Percentiles rank a stretch among this genome's conserved stretches.
phyloP scores from a whole-genome alignment of 2,329 filamentous ascomycete genomes.

The Fusarium sp. region DNA sequence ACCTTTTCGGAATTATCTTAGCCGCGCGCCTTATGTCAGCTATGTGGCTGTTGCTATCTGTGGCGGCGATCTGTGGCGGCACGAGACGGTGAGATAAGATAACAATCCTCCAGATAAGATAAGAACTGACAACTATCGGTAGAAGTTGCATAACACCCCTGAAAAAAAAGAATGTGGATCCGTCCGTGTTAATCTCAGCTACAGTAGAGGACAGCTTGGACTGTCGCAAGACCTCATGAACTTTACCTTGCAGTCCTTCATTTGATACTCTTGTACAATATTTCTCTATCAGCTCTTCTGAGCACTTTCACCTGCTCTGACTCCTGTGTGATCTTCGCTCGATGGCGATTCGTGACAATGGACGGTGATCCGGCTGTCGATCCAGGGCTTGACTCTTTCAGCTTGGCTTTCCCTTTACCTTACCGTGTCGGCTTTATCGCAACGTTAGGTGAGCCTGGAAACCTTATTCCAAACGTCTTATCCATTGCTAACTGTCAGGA shows the following conservation, averaged over 20 bases:
- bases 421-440: constrained; percentile 89
- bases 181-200: constrained; percentile 33
- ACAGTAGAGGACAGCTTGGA: constrained; percentile 42
- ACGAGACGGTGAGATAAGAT: neutral
- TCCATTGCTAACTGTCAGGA: constrained; percentile 26
- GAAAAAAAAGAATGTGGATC: constrained; percentile 34
- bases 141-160: constrained; percentile 34
- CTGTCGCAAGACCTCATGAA: constrained; percentile 41
- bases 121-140: constrained; percentile 20
- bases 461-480: neutral
- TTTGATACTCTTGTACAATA: constrained; percentile 16
- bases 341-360: constrained; percentile 59
- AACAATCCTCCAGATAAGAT: neutral
- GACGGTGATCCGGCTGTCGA: constrained; percentile 80
- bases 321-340: constrained; percentile 10
- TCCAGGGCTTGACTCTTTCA: constrained; percentile 83
- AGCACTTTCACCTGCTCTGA: neutral
- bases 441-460: constrained; percentile 74
- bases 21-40: neutral
- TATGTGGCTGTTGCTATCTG: neutral
- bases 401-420: constrained; percentile 85
- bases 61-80: neutral
- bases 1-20: constrained; percentile 1
- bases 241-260: constrained; percentile 22
- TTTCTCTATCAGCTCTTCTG: constrained; percentile 5